These are phyloP conservation scores for Lecanosticta acicola DNA, from an alignment of 2,329 filamentous ascomycete genomes.

Conservation along the genomic window DNA sequence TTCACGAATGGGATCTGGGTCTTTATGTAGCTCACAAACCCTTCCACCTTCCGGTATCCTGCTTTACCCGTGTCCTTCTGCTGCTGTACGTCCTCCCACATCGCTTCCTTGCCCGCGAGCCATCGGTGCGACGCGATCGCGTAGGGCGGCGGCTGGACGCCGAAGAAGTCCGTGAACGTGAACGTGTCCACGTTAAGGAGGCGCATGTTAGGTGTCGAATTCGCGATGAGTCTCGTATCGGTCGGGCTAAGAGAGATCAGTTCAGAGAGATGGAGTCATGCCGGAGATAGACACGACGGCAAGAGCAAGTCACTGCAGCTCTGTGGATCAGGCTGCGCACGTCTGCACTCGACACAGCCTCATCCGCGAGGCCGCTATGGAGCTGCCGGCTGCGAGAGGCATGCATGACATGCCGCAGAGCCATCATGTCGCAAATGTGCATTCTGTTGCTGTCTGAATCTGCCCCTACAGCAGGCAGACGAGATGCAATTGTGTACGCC, in stretches of 20 bases:
- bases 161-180: constrained; percentile 2
- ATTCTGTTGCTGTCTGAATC: too few relatives aligned
- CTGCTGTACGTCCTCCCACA: constrained; percentile 4
- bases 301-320: neutral
- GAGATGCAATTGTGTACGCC: too few relatives aligned
- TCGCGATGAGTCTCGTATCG: too few relatives aligned
- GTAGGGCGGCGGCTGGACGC: constrained; percentile 1
- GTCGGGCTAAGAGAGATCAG: too few relatives aligned
- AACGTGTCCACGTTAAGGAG: constrained; percentile 8
- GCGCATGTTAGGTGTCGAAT: too few relatives aligned
- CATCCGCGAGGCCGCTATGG: neutral
- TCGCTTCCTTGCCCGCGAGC: neutral
- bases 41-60: constrained; percentile 9
- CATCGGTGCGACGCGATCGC: constrained; percentile 11
- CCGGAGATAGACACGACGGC: neutral
- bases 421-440: neutral
- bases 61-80: neutral
- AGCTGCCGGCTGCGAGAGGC: neutral
- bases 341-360: neutral
- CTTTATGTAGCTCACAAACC: constrained; percentile 4
- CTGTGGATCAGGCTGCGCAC: neutral
- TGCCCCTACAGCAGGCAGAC: too few relatives aligned
- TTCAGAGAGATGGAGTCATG: neutral
- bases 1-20: constrained; percentile 3
- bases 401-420: neutral